Percentiles rank a stretch among this genome's conserved stretches.
phyloP scores from a whole-genome alignment of 371 early-diverging fungal genomes.

The Enterocytospora artemiae region DNA sequence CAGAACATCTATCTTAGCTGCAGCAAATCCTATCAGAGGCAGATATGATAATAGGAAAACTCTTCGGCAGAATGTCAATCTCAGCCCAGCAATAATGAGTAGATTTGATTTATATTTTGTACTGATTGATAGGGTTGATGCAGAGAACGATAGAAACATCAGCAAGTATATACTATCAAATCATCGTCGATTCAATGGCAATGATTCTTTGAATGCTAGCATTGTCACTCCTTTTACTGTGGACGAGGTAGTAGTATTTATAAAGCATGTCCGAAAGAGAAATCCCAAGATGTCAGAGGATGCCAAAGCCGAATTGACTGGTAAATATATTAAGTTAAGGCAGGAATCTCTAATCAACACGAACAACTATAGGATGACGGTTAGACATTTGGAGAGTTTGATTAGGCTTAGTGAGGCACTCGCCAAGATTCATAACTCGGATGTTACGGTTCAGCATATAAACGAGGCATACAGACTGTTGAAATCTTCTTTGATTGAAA shows the following conservation, averaged over 20 bases:
- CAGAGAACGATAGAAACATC: constrained; percentile 74
- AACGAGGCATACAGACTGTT: constrained; percentile 78
- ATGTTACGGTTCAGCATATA: constrained; percentile 62
- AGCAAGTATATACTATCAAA: constrained; percentile 82
- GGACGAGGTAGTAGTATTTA: constrained; percentile 54
- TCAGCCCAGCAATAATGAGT: constrained; percentile 95
- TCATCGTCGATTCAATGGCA: constrained; percentile 65
- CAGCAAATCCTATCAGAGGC: constrained; percentile 59
- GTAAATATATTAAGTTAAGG: constrained; percentile 76
- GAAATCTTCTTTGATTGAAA: constrained; percentile 75
- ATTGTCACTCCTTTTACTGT: constrained; percentile 18
- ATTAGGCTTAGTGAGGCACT: constrained; percentile 60
- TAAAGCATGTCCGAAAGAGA: constrained; percentile 41
- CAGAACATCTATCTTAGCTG: constrained; percentile 56
- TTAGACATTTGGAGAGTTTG: constrained; percentile 57
- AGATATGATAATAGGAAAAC: constrained; percentile 57
- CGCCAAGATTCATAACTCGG: constrained; percentile 58
- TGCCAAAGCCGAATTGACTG: constrained; percentile 67
- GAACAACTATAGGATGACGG: constrained; percentile 54
- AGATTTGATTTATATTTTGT: constrained; percentile 98
- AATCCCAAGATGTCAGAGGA: constrained; percentile 64
- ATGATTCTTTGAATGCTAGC: background rate
- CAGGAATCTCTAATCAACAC: constrained; percentile 67
- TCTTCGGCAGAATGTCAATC: constrained; percentile 77
- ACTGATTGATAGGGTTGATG: constrained; percentile 83